Evolutionary conservation across 495 filamentous ascomycete species (phyloP), one percentile per base, ranked within the genome.

Genomic region (Aspergillus diversus): DNA sequence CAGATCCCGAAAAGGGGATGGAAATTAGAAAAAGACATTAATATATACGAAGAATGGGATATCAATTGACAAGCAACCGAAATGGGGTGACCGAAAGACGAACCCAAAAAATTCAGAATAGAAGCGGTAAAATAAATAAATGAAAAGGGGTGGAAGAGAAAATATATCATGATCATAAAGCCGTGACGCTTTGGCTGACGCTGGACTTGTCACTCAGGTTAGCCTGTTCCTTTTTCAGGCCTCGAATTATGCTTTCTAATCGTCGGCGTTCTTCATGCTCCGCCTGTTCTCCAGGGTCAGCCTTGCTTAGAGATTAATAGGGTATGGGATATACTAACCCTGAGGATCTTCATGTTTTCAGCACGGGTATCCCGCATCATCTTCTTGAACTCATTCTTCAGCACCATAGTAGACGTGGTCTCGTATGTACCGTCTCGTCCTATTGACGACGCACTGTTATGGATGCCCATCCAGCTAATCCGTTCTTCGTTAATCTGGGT

Each of bases 301-400:
- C 66, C 56, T 55, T 51, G 34, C 3, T 33, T 57, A 37, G 17
- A 33, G 42, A 34, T 53, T 51, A 27, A 27, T 32, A 7, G 9
- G 43, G 37, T 33, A 54, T 54, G 31, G 47, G 27, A 58, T 47
- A 16, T 62, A 81, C 85, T 72, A 69, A 92, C 90, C 81, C 83
- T 88, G 42, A 93, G 70, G 55, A 83, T 79, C 77, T 83, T 90
- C 72, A 86, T 78, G 63, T 87, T 87, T 67, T 94, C 91, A 15
- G 83, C 81, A 52, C 89, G 86, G 60, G 88, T 90, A 66, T 93
- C 90, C 56, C 89, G 82, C 90, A 93, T 94, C 91, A 94, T 93
- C 80, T 92, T 92, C 81, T 90, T 91, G 72, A 94, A 94, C 72
- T 94, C 90, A 55, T 87, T 90, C 76, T 88, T 89, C 57, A 94